Conservation (phyloP, 164 flowering plant species). For the Malania oleifera region DNA sequence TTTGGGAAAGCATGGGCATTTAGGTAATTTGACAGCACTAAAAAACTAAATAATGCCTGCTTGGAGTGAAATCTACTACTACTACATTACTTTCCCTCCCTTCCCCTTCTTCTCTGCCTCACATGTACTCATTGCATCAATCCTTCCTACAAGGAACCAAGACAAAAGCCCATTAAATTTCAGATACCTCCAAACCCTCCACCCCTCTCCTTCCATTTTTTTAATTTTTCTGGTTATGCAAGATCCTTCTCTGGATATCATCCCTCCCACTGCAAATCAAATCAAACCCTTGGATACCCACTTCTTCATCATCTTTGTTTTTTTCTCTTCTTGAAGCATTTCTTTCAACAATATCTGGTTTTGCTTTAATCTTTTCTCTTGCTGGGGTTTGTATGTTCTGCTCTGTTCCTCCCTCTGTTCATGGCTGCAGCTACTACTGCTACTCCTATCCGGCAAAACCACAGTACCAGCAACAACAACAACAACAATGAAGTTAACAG, state of each 20-base stretch:
- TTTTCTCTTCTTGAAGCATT: slow-evolving; percentile 7
- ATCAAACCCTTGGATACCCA: slow-evolving; percentile 32
- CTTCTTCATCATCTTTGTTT: slow-evolving; percentile 9
- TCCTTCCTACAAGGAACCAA: slow-evolving; percentile 12
- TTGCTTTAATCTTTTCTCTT: slow-evolving; percentile 6
- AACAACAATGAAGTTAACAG: slow-evolving; percentile 38
- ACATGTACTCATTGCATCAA: slow-evolving; percentile 23
- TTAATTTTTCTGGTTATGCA: slow-evolving; percentile 19
- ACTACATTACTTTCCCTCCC: neutral
- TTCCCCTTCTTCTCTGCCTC: slow-evolving; percentile 16
- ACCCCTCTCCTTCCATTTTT: slow-evolving; percentile 8
- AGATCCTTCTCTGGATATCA: slow-evolving; percentile 25
- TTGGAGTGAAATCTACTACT: slow-evolving; percentile 22
- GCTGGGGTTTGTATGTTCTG: slow-evolving; percentile 10
- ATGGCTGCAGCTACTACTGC: slow-evolving; percentile 36
- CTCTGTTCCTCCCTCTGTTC: slow-evolving; percentile 13
- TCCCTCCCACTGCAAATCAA: slow-evolving; percentile 21
- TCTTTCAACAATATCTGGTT: neutral
- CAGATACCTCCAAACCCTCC: slow-evolving; percentile 10
- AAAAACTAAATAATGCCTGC: slow-evolving; percentile 2
- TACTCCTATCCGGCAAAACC: slow-evolving; percentile 22
- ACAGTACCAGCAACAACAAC: slow-evolving; percentile 8
- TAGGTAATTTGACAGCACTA: neutral
- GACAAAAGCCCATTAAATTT: slow-evolving; percentile 15
- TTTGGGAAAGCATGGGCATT: neutral